Percentiles rank a stretch among this genome's conserved stretches.
These are phyloP conservation scores for Lenzites betulinus DNA, from an alignment of 768 basidiomycete genomes.

Conservation along the genomic window DNA sequence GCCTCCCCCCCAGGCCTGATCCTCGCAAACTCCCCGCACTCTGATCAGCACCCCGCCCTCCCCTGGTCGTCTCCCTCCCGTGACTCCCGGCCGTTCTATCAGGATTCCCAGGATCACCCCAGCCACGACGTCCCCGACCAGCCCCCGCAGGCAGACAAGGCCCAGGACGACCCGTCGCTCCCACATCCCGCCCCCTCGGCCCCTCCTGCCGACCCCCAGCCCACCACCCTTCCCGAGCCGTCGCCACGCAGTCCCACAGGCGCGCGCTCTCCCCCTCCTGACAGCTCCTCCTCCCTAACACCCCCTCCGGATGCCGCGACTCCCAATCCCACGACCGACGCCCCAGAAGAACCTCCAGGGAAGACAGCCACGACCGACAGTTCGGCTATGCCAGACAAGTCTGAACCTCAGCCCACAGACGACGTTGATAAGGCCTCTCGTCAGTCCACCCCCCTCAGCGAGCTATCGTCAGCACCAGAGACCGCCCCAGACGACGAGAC, in stretches of 20 bases:
- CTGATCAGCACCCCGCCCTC: conserved; percentile 28
- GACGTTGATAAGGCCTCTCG: conserved; percentile 46
- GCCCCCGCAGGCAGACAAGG: conserved; percentile 8
- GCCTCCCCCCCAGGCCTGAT: conserved; percentile 24
- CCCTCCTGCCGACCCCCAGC: conserved; percentile 20
- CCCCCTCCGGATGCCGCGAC: conserved; percentile 29
- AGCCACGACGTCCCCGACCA: conserved; percentile 5
- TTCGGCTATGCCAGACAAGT: conserved; percentile 35
- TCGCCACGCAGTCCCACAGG: conserved; percentile 23
- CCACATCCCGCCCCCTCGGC: conserved; percentile 9
- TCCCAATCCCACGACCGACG: conserved; percentile 15
- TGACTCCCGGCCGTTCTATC: conserved; percentile 26
- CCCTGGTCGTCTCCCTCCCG: conserved; percentile 30
- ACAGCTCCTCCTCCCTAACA: conserved; percentile 31
- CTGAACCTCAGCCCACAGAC: conserved; percentile 37
- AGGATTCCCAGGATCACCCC: conserved; percentile 22
- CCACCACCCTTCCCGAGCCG: conserved; percentile 21
- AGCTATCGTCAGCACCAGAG: conserved; percentile 69
- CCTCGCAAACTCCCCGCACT: conserved; percentile 27
- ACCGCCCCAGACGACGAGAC: conserved; percentile 43
- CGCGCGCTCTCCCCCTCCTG: conserved; percentile 26
- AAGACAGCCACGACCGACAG: conserved; percentile 15
- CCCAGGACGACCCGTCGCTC: background rate
- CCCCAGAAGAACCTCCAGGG: conserved; percentile 16
- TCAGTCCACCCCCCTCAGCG: conserved; percentile 73